Conservation (phyloP, 306 rosid species). For the Echinosophora koreensis region DNA sequence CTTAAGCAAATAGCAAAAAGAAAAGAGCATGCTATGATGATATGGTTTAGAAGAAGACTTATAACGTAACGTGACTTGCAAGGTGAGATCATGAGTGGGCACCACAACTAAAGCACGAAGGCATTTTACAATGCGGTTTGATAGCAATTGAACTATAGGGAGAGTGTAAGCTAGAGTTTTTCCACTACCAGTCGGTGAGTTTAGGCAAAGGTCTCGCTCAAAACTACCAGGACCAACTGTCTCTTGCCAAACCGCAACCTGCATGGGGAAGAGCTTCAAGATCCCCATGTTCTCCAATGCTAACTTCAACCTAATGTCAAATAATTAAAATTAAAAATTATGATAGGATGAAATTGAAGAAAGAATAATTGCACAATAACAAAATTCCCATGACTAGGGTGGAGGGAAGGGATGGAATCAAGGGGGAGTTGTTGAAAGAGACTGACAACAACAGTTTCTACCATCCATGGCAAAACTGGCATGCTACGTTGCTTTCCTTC, state of each 20-base stretch:
- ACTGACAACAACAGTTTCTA: constrained; percentile 73
- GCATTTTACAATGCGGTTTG: constrained; percentile 62
- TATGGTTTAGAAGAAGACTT: not conserved
- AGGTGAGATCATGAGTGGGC: constrained; percentile 91
- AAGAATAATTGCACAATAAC: not conserved
- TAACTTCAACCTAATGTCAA: constrained; percentile 62
- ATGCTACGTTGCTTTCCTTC: constrained; percentile 54
- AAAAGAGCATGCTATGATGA: not conserved
- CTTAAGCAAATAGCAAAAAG: not conserved
- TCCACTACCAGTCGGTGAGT: constrained; percentile 97
- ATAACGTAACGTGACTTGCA: constrained; percentile 66
- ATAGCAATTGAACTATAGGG: constrained; percentile 82
- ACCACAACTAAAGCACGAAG: constrained; percentile 83
- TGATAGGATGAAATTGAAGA: not conserved
- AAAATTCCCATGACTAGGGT: constrained; percentile 52
- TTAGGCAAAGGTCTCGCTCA: constrained; percentile 82
- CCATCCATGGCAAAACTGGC: constrained; percentile 94
- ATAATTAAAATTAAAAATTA: not conserved
- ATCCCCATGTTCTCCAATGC: constrained; percentile 69
- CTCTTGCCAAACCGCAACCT: constrained; percentile 89
- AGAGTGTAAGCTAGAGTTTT: constrained; percentile 91
- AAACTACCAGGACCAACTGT: constrained; percentile 86
- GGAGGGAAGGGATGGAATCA: constrained; percentile 63
- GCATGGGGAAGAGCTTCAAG: constrained; percentile 77
- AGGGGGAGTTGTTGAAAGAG: constrained; percentile 61